Percentiles rank a stretch among this genome's conserved stretches.
Evolutionary conservation across 1,284 basidiomycete species (phyloP).

Genomic region (Hymenochaete sp.): DNA sequence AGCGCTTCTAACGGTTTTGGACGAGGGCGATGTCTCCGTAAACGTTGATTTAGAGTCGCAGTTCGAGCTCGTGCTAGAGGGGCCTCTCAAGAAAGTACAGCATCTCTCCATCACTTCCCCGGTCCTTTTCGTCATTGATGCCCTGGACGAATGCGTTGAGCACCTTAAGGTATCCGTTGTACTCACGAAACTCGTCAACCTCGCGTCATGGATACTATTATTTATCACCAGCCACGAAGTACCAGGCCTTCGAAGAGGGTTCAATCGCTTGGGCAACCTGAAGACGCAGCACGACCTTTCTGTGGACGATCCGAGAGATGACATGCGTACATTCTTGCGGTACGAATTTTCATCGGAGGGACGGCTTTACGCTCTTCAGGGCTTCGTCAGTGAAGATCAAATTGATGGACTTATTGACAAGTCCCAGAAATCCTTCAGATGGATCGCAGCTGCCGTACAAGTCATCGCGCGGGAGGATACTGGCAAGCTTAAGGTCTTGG

Average conservation of each 20-base stretch:
- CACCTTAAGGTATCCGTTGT: neutral
- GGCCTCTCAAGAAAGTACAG: neutral
- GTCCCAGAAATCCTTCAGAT: no score
- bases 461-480: constrained; percentile 5
- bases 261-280: neutral
- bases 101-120: neutral
- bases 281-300: neutral
- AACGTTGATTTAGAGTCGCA: neutral
- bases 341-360: no score
- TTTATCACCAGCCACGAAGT: no score
- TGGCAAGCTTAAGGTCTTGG: neutral
- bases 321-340: no score
- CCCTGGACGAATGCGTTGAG: no score
- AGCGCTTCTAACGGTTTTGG: neutral
- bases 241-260: neutral
- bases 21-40: neutral
- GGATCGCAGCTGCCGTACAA: no score
- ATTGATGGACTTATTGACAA: no score
- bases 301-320: no score
- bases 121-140: no score
- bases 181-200: neutral
- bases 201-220: no score
- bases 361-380: neutral
- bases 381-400: no score
- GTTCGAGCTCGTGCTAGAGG: neutral